Evolutionary conservation across 345 rosid species (phyloP), one percentile per base, ranked within the genome.

Genomic region (Aquilaria malaccensis): DNA sequence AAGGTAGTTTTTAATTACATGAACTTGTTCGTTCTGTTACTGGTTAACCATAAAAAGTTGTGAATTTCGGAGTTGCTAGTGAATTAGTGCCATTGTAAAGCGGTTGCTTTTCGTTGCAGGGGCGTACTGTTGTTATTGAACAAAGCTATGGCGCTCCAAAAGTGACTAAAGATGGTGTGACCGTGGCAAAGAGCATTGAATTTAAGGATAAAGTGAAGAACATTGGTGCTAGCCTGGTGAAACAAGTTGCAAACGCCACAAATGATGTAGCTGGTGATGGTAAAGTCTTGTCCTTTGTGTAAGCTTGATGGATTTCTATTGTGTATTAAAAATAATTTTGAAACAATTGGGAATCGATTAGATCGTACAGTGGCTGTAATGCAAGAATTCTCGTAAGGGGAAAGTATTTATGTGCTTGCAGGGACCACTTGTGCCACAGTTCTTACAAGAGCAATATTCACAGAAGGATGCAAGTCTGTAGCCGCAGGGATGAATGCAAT

Each of bases 161-260:
- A 63, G 86, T 81, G 45, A 81, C 86, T 2, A 81, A 81, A 72
- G 86, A 81, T 62, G 86, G 85, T 33, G 83, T 78, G 6, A 81
- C 77, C 51, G 85, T 78, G 7, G 85, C 85, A 37, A 81, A 81
- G 68, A 81, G 83, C 69, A 75, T 78, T 52, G 82, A 77, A 45
- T 81, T 81, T 60, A 63, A 75, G 60, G 80, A 81, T 52, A 75
- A 68, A 71, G 78, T 78, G 14, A 78, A 75, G 74, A 81, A 81
- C 63, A 55, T 75, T 10, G 85, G 82, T 50, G 85, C 85, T 14
- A 77, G 80, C 71, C 82, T 81, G 55, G 82, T 81, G 33, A 81
- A 81, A 63, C 82, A 81, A 72, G 85, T 81, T 50, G 82, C 85
- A 56, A 78, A 75, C 72, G 82, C 85, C 10, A 77, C 85, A 3